These are phyloP conservation scores for Clarkia xantiana DNA, from an alignment of 345 rosid species.

Conservation along the genomic window DNA sequence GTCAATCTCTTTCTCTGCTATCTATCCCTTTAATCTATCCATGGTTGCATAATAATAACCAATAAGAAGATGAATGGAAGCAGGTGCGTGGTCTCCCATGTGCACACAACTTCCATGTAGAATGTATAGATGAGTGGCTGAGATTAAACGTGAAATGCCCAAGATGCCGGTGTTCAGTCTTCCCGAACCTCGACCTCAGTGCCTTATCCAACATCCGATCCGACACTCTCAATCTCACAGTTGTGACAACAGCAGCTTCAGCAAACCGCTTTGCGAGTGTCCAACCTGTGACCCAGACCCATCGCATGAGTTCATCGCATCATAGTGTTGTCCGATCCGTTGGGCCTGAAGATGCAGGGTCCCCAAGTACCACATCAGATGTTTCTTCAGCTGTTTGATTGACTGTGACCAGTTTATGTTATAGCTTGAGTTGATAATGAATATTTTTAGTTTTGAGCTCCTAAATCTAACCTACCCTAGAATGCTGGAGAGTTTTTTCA, in stretches of 20 bases:
- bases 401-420: too few relatives aligned
- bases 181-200: conserved; percentile 92
- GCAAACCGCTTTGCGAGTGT: conserved; percentile 31
- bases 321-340: too few relatives aligned
- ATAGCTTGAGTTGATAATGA: too few relatives aligned
- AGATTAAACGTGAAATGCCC: conserved; percentile 94
- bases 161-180: conserved; percentile 86
- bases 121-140: conserved; percentile 94
- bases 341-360: conserved; percentile 29
- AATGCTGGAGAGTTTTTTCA: too few relatives aligned
- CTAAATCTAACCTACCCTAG: too few relatives aligned
- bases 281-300: conserved; percentile 68
- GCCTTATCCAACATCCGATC: conserved; percentile 71
- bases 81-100: conserved; percentile 99
- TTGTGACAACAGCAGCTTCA: conserved; percentile 29
- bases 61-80: background rate
- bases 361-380: conserved; percentile 11
- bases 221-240: conserved; percentile 31
- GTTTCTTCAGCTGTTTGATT: conserved; percentile 10
- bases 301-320: conserved; percentile 56
- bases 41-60: background rate
- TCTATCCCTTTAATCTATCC: background rate
- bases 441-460: too few relatives aligned
- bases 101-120: conserved; percentile 97
- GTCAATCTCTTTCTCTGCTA: conserved; percentile 20